These are phyloP conservation scores for Thalassiosira livingstoniorum DNA, from an alignment of 352 stramenopile genomes.

Conservation along the genomic window DNA sequence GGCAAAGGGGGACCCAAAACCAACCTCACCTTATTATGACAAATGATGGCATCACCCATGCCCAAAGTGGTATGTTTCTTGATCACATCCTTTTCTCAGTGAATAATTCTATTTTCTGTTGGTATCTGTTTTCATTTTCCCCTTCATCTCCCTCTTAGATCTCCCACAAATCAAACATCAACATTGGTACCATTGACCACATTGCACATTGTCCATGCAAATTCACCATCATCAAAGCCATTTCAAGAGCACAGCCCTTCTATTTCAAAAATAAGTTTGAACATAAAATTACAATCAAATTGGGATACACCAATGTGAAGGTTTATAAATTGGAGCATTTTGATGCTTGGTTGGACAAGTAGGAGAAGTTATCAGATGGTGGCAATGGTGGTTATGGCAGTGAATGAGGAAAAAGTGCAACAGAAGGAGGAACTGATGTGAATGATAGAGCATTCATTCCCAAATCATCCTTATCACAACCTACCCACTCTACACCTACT, in stretches of 20 bases:
- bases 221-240: conserved; percentile 98
- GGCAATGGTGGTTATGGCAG: conserved; percentile 62
- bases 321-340: conserved; percentile 93
- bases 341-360: conserved; percentile 26
- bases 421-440: conserved; percentile 63
- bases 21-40: no score
- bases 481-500: conserved; percentile 78
- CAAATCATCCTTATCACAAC: conserved; percentile 39
- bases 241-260: conserved; percentile 98
- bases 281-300: conserved; percentile 99
- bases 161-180: conserved; percentile 97
- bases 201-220: conserved; percentile 99
- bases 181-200: conserved; percentile 99
- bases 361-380: conserved; percentile 28
- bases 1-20: no score
- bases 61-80: no score
- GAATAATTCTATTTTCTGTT: no score
- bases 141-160: no score
- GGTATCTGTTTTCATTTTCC: no score
- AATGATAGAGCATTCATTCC: no score
- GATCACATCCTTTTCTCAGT: no score
- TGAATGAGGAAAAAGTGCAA: conserved; percentile 32
- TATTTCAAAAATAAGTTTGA: conserved; percentile 98
- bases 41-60: no score
- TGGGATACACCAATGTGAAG: conserved; percentile 99